phyloP scores from a whole-genome alignment of 2,329 filamentous ascomycete species.

The Pseudopithomyces maydicus region DNA sequence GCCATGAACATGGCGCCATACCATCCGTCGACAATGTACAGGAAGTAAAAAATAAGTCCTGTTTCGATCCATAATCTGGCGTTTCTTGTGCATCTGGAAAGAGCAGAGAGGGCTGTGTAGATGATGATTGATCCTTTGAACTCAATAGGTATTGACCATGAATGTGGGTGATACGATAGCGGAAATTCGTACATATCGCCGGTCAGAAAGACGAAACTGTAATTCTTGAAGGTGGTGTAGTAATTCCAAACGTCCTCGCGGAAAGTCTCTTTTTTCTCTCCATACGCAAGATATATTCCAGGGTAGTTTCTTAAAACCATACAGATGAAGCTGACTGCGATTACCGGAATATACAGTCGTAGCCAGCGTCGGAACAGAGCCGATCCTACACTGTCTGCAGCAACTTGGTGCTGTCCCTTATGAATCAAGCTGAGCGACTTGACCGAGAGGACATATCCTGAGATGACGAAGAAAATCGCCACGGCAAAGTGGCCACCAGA shows the following conservation, averaged over 20 bases:
- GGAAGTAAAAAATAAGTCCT: constrained; percentile 65
- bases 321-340: constrained; percentile 60
- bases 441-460: constrained; percentile 57
- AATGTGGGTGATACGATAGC: constrained; percentile 38
- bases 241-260: constrained; percentile 34
- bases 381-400: constrained; percentile 53
- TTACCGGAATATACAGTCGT: constrained; percentile 57
- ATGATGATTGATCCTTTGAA: constrained; percentile 65
- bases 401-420: constrained; percentile 43
- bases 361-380: constrained; percentile 58
- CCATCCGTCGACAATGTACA: constrained; percentile 70
- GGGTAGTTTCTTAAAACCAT: constrained; percentile 57
- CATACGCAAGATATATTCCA: constrained; percentile 47
- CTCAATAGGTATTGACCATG: constrained; percentile 46
- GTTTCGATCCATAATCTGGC: constrained; percentile 61
- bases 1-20: constrained; percentile 53
- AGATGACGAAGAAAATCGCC: constrained; percentile 58
- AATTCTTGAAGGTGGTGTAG: constrained; percentile 61
- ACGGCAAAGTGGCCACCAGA: constrained; percentile 58
- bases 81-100: constrained; percentile 60
- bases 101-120: constrained; percentile 62
- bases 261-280: constrained; percentile 55
- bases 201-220: constrained; percentile 68
- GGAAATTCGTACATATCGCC: constrained; percentile 64
- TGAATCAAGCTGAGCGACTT: constrained; percentile 54